Evolutionary conservation across 495 filamentous ascomycete species (phyloP), one percentile per base, ranked within the genome.

Genomic region (Penicillium egyptiacum): DNA sequence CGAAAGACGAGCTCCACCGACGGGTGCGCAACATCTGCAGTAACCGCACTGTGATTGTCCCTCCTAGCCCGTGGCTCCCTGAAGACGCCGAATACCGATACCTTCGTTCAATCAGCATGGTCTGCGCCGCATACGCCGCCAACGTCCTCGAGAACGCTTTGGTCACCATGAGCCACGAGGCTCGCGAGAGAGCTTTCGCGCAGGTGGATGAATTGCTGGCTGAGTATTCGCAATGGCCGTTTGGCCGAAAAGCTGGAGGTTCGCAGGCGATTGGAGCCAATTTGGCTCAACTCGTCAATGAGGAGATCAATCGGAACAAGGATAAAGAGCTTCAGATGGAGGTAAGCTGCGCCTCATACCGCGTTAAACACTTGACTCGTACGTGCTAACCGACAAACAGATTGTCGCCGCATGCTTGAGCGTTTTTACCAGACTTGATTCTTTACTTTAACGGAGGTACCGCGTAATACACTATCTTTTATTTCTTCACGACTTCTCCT

Each of bases 121-220:
- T 98, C 35, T 98, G 94, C 75, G 94, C 94, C 37, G 93, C 94
- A 22, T 98, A 98, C 74, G 94, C 94, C 41, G 94, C 94, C 53
- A 98, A 98, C 71, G 94, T 98, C 17, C 80, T 98, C 53, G 94
- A 98, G 75, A 98, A 98, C 71, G 94, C 93, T n/a, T 75, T 98
- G 59, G 87, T 88, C 40, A 95, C 88, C 7, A 85, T 98, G 61
- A 92, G 92, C 60, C 94, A 98, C 70, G 95, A 98, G 73, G 84
- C 91, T 28, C 81, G 95, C 53, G 94, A 98, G 74, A 79, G 92
- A 61, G 93, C 94, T 3, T 98, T 98, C 71, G 89, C 90, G 8
- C 93, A 96, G 80, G 94, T 96, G 23, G 95, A 98, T 72, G 94
- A 98, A 76, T 76, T 98, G 54, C 76, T 98, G 44, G 89, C 89